A percentile compares a stretch with the other conserved stretches of the same genome.
Conservation (phyloP, 768 basidiomycete species). For the Pluteus cervinus region DNA sequence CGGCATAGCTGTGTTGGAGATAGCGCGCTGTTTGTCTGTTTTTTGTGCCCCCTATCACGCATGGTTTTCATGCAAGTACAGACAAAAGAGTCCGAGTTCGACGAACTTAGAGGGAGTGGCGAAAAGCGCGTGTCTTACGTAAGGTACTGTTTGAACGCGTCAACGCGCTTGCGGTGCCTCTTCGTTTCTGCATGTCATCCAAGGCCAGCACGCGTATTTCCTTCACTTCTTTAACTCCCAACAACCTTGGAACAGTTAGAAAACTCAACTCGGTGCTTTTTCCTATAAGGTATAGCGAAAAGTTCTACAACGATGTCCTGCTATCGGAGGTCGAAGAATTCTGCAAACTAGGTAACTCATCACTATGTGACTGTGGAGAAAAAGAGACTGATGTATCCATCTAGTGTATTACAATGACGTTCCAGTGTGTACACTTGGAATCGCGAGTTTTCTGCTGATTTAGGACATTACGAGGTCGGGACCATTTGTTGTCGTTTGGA, state of each 20-base stretch:
- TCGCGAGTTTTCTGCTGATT: constrained; percentile 9
- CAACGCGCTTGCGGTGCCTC: too few relatives aligned
- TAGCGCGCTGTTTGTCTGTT: too few relatives aligned
- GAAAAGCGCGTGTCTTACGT: too few relatives aligned
- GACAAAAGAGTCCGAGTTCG: too few relatives aligned
- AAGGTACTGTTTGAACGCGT: too few relatives aligned
- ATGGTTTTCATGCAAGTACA: too few relatives aligned
- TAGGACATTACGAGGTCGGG: constrained; percentile 46
- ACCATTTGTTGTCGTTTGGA: constrained; percentile 85
- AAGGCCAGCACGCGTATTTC: constrained; percentile 62
- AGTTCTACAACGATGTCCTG: constrained; percentile 80
- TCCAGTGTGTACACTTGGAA: constrained; percentile 37
- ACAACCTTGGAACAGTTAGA: constrained; percentile 79
- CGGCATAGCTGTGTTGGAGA: too few relatives aligned
- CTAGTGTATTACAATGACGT: constrained; percentile 91
- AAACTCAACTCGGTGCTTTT: constrained; percentile 74
- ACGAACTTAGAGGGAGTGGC: too few relatives aligned
- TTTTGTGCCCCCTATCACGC: too few relatives aligned
- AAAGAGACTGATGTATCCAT: constrained; percentile 6
- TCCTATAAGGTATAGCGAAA: constrained; percentile 84
- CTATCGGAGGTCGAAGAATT: constrained; percentile 76
- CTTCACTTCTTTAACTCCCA: constrained; percentile 68
- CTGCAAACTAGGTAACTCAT: constrained; percentile 77
- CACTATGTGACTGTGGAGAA: constrained; percentile 9
- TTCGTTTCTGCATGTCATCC: too few relatives aligned